These are phyloP conservation scores for Tilletia caries DNA, from an alignment of 1,284 basidiomycete genomes.

Conservation along the genomic window DNA sequence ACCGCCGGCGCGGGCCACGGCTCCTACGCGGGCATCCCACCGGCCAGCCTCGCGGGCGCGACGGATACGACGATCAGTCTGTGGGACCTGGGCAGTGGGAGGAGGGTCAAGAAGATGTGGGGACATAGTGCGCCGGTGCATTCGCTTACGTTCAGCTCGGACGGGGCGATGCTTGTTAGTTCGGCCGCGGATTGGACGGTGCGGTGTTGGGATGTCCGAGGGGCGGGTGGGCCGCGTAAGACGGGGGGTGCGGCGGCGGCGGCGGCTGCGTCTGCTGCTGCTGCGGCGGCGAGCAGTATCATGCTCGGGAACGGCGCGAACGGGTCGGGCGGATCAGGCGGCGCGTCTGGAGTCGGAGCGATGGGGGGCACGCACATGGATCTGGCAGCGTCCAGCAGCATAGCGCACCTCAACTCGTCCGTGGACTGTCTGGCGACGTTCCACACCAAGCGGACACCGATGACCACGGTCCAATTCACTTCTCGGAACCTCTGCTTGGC, in stretches of 20 bases:
- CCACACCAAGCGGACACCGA: slow-evolving; percentile 89
- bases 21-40: slow-evolving; percentile 18
- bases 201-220: slow-evolving; percentile 90
- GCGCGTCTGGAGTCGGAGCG: no score
- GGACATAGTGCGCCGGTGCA: slow-evolving; percentile 86
- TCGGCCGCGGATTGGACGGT: slow-evolving; percentile 91
- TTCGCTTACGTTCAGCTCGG: slow-evolving; percentile 84
- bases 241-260: neutral
- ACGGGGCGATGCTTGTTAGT: slow-evolving; percentile 82
- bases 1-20: slow-evolving; percentile 61
- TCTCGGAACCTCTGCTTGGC: slow-evolving; percentile 88
- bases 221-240: slow-evolving; percentile 60
- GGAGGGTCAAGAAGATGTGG: slow-evolving; percentile 92
- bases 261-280: neutral
- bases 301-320: slow-evolving; percentile 9
- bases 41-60: slow-evolving; percentile 11
- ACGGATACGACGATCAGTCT: slow-evolving; percentile 89
- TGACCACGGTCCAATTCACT: slow-evolving; percentile 88
- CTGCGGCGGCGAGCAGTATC: slow-evolving; percentile 11
- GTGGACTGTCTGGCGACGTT: slow-evolving; percentile 85
- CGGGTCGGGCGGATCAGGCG: no score
- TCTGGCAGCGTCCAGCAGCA: slow-evolving; percentile 8
- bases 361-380: neutral
- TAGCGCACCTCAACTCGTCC: slow-evolving; percentile 18
- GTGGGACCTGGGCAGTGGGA: slow-evolving; percentile 92